Evolutionary conservation across 225 moss, liverwort and hornwort species (phyloP).

Genomic region (Lunularia cruciata): DNA sequence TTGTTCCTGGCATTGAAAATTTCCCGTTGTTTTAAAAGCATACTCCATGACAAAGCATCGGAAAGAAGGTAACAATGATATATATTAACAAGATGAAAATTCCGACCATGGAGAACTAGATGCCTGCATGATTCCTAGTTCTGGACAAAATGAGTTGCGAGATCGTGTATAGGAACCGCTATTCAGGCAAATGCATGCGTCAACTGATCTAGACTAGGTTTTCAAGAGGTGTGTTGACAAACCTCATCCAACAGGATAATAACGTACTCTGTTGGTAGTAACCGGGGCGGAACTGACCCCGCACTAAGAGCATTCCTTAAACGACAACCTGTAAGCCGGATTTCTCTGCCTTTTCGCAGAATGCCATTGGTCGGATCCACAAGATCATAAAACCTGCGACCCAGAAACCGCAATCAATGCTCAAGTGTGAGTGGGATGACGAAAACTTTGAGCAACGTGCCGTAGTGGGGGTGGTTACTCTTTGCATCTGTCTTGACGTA

Average conservation of each 20-base stretch:
- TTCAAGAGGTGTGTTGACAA: conserved; percentile 17
- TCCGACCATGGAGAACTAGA: no score
- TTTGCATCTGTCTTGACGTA: background rate
- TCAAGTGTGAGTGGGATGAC: background rate
- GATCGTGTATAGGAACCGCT: no score
- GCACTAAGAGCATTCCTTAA: conserved; percentile 36
- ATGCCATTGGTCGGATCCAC: conserved; percentile 33
- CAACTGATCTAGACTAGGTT: conserved; percentile 3
- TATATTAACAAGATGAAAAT: no score
- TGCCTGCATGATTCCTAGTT: no score
- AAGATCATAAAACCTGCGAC: conserved; percentile 50
- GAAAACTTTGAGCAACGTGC: background rate
- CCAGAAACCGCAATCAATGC: background rate
- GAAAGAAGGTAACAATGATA: no score
- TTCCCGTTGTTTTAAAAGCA: background rate
- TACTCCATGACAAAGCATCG: no score
- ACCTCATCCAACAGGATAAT: conserved; percentile 55
- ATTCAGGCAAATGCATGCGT: conserved; percentile 2
- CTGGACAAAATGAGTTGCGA: no score
- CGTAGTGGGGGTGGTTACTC: background rate
- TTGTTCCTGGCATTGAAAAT: conserved; percentile 35
- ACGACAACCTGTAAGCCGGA: conserved; percentile 54
- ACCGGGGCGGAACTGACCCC: conserved; percentile 35
- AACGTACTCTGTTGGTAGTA: conserved; percentile 54
- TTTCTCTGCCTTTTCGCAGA: conserved; percentile 43